These are phyloP conservation scores for Talaromyces piceae DNA, from an alignment of 2,329 filamentous ascomycete species.

Conservation along the genomic window DNA sequence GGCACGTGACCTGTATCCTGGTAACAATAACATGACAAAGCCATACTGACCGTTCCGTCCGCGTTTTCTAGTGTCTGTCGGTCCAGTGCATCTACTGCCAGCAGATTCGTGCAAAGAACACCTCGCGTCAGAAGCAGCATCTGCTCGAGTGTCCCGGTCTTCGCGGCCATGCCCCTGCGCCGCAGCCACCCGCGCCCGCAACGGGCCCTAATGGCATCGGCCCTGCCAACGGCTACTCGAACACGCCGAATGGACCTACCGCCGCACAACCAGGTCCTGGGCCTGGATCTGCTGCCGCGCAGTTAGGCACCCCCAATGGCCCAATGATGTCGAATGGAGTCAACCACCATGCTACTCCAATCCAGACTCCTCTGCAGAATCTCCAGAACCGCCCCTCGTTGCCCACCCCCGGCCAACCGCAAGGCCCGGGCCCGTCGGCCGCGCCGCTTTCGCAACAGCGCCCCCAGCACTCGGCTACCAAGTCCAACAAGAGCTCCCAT, in stretches of 20 bases:
- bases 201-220: conserved; percentile 34
- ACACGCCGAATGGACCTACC: conserved; percentile 33
- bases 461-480: conserved; percentile 17
- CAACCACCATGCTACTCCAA: conserved; percentile 33
- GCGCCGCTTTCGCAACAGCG: conserved; percentile 25
- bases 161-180: conserved; percentile 38
- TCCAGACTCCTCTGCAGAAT: conserved; percentile 36
- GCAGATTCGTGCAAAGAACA: conserved; percentile 47
- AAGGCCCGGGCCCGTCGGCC: conserved; percentile 22
- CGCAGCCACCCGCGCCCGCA: conserved; percentile 34
- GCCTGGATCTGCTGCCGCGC: conserved; percentile 22
- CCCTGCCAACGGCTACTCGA: conserved; percentile 36
- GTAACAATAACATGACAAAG: conserved; percentile 24
- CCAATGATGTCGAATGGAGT: conserved; percentile 39
- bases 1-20: conserved; percentile 32
- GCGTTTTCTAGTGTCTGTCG: conserved; percentile 39
- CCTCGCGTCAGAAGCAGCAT: conserved; percentile 46
- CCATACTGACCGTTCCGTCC: conserved; percentile 29
- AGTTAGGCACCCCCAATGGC: conserved; percentile 36
- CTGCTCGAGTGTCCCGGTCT: conserved; percentile 44
- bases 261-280: conserved; percentile 26
- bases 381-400: conserved; percentile 34
- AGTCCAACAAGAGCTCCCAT: conserved; percentile 15
- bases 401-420: conserved; percentile 30
- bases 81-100: conserved; percentile 49